Evolutionary conservation across 2,329 filamentous ascomycete genomes (phyloP).

Genomic region (Neonectria coccinea): DNA sequence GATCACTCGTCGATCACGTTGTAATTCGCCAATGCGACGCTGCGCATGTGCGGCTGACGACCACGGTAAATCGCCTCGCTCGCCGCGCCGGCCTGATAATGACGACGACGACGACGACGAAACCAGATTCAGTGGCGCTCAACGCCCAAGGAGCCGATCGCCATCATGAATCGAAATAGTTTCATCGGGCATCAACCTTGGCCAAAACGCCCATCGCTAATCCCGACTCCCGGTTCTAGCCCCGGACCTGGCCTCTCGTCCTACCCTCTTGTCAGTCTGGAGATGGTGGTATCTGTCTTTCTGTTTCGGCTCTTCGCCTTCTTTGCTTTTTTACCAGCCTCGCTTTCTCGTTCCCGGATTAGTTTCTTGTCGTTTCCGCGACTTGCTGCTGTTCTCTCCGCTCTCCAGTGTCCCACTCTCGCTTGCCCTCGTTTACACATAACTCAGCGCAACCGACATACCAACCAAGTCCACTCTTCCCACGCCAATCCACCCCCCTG

Average conservation of each 20-base stretch:
- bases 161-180: constrained; percentile 14
- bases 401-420: constrained; percentile 11
- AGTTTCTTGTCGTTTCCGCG: constrained; percentile 1
- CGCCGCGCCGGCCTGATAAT: constrained; percentile 2
- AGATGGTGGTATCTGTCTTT: constrained; percentile 17
- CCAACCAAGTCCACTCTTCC: constrained; percentile 25
- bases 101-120: constrained; percentile 13
- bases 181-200: constrained; percentile 24
- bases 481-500: constrained; percentile 19
- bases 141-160: constrained; percentile 18
- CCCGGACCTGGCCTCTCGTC: constrained; percentile 21
- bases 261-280: constrained; percentile 26
- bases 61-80: constrained; percentile 21
- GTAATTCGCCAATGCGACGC: constrained; percentile 40
- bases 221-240: constrained; percentile 12
- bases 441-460: constrained; percentile 14
- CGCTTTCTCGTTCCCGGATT: constrained; percentile 6
- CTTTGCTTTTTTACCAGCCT: constrained; percentile 20
- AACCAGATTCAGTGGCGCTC: constrained; percentile 15
- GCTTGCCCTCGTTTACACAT: constrained; percentile 18
- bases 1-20: constrained; percentile 41
- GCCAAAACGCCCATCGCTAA: constrained; percentile 9
- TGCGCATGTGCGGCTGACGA: constrained; percentile 39
- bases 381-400: constrained; percentile 4
- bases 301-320: constrained; percentile 5